These are phyloP conservation scores for Chlamydomonas sphaeroides DNA, from an alignment of 139 green algal genomes.

Conservation along the genomic window DNA sequence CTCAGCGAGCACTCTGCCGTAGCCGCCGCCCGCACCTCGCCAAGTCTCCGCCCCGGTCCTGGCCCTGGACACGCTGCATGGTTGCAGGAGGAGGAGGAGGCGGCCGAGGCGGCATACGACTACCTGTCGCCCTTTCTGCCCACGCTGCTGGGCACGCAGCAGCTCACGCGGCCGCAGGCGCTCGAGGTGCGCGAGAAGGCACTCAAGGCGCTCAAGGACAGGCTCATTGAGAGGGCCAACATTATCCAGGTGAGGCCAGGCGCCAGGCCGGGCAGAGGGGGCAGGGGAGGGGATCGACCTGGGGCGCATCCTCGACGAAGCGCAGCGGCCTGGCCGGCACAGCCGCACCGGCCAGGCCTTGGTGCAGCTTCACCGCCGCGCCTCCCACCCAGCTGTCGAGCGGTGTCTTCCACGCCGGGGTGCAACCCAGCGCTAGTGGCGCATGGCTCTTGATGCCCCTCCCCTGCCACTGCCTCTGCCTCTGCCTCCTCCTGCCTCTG, in stretches of 20 bases:
- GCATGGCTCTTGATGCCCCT: neutral
- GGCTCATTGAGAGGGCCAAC: constrained; percentile 86
- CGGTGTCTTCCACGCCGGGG: too few relatives aligned
- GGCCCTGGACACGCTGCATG: too few relatives aligned
- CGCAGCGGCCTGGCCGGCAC: too few relatives aligned
- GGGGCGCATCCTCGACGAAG: too few relatives aligned
- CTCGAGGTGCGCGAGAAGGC: constrained; percentile 76
- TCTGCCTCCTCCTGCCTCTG: neutral
- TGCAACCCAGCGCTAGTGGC: too few relatives aligned
- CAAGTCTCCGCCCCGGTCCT: too few relatives aligned
- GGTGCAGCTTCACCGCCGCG: too few relatives aligned
- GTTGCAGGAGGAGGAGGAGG: constrained; percentile 70
- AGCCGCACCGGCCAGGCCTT: too few relatives aligned
- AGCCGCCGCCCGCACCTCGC: neutral
- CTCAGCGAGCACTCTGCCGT: too few relatives aligned
- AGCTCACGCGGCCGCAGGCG: constrained; percentile 69
- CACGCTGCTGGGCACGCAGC: constrained; percentile 59
- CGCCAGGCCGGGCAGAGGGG: neutral
- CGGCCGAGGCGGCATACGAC: constrained; percentile 69
- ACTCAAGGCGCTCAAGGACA: constrained; percentile 86
- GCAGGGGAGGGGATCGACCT: neutral
- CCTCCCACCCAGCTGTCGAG: too few relatives aligned
- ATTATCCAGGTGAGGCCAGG: constrained; percentile 77
- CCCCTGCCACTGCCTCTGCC: neutral
- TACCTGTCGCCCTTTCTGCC: constrained; percentile 86